Evolutionary conservation across 1,284 basidiomycete species (phyloP), one percentile per base, ranked within the genome.

Genomic region (Pterulicium gracile): DNA sequence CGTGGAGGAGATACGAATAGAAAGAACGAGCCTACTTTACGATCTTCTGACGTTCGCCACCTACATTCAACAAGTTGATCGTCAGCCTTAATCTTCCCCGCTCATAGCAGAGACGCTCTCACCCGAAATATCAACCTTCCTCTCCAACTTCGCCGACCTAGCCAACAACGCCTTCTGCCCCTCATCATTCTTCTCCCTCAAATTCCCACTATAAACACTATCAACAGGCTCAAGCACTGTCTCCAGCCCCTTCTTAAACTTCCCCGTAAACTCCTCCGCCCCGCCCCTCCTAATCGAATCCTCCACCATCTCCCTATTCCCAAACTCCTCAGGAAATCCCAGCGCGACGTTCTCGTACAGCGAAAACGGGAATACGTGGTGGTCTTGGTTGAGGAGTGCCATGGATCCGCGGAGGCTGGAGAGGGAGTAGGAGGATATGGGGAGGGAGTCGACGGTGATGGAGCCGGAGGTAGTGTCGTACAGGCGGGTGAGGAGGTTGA

Each of bases 41-140:
- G 3, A 77, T 51, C 3, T 69, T 61, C 50, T 75, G 73, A 45
- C 57, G 62, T 53, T 75, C 69, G 1, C 69, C 71, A 15, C 61
- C 66, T 23, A 32, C 7, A n/a, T 10, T 10, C 7, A 32, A n/a
- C 27, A 32, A 10, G n/a, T n/a, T n/a, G n/a, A n/a, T n/a, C n/a
- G 27, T 32, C 27, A 32, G n/a, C 27, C 27, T 32, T 32, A n/a
- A 10, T 32, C 27, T 32, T 32, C 27, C n/a, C n/a, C n/a, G 27
- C 2, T 14, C 13, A 40, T 17, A 20, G 24, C 2, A 12, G 14
- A 4, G 3, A 13, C 20, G 3, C 3, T 46, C 54, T 36, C 24
- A 62, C 61, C 58, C 17, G 61, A 63, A 4, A 62, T 54, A 15
- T 52, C 49, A n/a, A 47, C 49, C 4, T 10, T 54, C 22, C 48